Conservation (phyloP, 352 stramenopile species). For the Phytophthora hibernalis region DNA sequence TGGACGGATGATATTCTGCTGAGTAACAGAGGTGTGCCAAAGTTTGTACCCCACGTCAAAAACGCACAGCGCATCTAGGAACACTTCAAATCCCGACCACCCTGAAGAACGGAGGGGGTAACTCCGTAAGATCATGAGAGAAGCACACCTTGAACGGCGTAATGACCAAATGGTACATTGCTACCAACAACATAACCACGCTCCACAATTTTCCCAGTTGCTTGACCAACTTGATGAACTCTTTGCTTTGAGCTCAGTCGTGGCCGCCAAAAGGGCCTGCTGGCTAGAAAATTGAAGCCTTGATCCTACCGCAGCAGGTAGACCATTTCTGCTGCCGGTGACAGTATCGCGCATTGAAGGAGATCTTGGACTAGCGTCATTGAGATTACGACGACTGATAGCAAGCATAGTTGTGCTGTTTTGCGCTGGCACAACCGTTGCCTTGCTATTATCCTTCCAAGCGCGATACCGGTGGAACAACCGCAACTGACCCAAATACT, state of each 20-base stretch:
- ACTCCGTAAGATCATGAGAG: slow-evolving; percentile 43
- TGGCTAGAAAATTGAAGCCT: slow-evolving; percentile 15
- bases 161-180: slow-evolving; percentile 51
- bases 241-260: slow-evolving; percentile 31
- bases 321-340: background rate
- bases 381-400: slow-evolving; percentile 9
- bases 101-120: slow-evolving; percentile 26
- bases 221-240: slow-evolving; percentile 54
- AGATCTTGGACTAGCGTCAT: slow-evolving; percentile 7
- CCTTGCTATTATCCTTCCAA: slow-evolving; percentile 34
- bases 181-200: slow-evolving; percentile 51
- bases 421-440: slow-evolving; percentile 7
- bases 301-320: background rate
- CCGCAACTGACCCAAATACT: slow-evolving; percentile 51
- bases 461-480: slow-evolving; percentile 51
- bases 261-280: slow-evolving; percentile 15
- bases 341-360: slow-evolving; percentile 7
- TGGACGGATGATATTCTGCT: slow-evolving; percentile 8
- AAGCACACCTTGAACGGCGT: slow-evolving; percentile 72
- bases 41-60: slow-evolving; percentile 56
- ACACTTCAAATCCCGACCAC: slow-evolving; percentile 63
- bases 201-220: slow-evolving; percentile 54
- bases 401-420: background rate
- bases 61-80: slow-evolving; percentile 59
- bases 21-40: slow-evolving; percentile 18